Evolutionary conservation across 176 grass and related monocot genomes (phyloP).

Genomic region (Juncus effusus): DNA sequence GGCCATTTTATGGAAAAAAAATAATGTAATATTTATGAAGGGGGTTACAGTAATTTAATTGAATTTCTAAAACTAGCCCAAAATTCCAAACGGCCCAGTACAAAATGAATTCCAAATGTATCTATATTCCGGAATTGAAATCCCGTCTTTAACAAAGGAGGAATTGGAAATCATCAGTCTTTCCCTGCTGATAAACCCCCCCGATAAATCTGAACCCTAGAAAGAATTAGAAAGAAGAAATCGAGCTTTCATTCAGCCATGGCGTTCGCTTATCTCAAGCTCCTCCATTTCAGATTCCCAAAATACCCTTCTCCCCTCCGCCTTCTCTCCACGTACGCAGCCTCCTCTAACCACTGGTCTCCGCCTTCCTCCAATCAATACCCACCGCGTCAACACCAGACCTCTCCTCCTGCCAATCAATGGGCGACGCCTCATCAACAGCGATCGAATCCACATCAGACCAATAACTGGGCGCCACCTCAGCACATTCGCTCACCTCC

Average conservation of each 20-base stretch:
- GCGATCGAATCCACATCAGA: not conserved
- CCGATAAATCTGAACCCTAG: constrained; percentile 21
- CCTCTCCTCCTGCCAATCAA: not conserved
- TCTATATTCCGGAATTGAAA: too few species aligned
- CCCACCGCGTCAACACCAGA: constrained; percentile 11
- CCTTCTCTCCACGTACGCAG: constrained; percentile 31
- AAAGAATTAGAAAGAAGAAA: not conserved
- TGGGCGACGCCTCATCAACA: constrained; percentile 3
- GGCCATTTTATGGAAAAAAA: too few species aligned
- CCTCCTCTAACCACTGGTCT: constrained; percentile 28
- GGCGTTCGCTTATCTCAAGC: constrained; percentile 6
- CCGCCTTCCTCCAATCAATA: constrained; percentile 5
- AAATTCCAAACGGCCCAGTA: too few species aligned
- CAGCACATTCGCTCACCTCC: not conserved
- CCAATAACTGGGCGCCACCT: not conserved
- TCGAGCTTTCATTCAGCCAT: constrained; percentile 9
- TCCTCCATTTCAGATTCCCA: constrained; percentile 36
- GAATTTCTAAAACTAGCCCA: too few species aligned
- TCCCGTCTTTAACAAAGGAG: too few species aligned
- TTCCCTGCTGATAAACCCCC: constrained; percentile 1
- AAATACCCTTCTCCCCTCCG: constrained; percentile 27
- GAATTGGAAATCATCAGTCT: not conserved
- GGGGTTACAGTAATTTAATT: too few species aligned
- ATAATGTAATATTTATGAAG: too few species aligned
- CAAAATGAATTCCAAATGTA: too few species aligned